phyloP scores from a whole-genome alignment of 495 filamentous ascomycete species.

The Penicillium psychrofluorescens region DNA sequence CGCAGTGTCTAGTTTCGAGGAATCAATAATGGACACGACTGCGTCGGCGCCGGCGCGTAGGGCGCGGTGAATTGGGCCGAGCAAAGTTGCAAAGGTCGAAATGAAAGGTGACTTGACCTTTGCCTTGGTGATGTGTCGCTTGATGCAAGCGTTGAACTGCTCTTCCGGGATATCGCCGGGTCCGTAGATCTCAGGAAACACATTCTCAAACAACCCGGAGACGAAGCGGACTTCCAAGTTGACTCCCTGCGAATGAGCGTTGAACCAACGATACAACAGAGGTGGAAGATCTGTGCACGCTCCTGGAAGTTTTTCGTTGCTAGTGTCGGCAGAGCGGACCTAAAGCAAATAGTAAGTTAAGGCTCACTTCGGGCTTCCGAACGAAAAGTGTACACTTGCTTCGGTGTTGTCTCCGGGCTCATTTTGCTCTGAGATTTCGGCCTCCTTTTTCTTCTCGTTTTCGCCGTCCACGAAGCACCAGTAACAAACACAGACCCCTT shows the following conservation, averaged over 20 bases:
- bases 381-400: too few species aligned
- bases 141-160: slow-evolving; percentile 15
- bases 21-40: slow-evolving; percentile 23
- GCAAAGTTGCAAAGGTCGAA: slow-evolving; percentile 15
- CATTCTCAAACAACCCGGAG: slow-evolving; percentile 18
- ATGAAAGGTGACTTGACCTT: slow-evolving; percentile 23
- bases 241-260: slow-evolving; percentile 26
- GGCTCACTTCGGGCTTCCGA: too few species aligned
- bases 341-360: too few species aligned
- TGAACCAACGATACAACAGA: slow-evolving; percentile 21
- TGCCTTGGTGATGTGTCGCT: slow-evolving; percentile 16
- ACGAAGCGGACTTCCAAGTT: slow-evolving; percentile 14
- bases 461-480: too few species aligned
- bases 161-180: slow-evolving; percentile 7
- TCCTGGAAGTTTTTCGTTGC: too few species aligned
- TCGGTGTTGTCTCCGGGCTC: too few species aligned
- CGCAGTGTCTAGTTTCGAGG: slow-evolving; percentile 10
- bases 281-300: slow-evolving; percentile 9
- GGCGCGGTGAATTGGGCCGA: slow-evolving; percentile 27
- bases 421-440: too few species aligned
- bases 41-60: slow-evolving; percentile 19
- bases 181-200: background rate
- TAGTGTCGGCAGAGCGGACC: too few species aligned
- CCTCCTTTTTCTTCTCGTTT: too few species aligned
- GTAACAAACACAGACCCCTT: too few species aligned